Conservation (phyloP, 108 stramenopile genomes). For the Nitzschia palea region DNA sequence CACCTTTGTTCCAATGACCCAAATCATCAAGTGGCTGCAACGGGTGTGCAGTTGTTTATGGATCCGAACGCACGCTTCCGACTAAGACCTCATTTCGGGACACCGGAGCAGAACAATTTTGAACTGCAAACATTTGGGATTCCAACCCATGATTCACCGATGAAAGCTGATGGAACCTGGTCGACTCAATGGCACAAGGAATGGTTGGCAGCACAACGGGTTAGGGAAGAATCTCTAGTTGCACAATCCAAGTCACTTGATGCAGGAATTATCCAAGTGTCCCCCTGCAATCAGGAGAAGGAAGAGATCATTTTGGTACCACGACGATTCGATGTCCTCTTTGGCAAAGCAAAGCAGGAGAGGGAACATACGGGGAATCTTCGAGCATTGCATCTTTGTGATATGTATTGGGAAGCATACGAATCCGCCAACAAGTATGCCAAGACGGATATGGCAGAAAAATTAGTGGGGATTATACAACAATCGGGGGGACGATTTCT, state of each 20-base stretch:
- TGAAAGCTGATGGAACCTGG: slow-evolving; percentile 9
- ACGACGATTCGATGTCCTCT: slow-evolving; percentile 4
- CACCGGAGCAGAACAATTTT: not conserved
- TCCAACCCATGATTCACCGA: not conserved
- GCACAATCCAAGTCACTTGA: not conserved
- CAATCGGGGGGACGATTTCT: slow-evolving; percentile 28
- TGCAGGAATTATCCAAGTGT: not conserved
- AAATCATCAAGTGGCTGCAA: not conserved
- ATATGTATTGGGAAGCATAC: slow-evolving; percentile 7
- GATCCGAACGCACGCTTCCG: not conserved
- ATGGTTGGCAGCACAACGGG: slow-evolving; percentile 12
- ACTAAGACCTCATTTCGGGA: slow-evolving; percentile 17
- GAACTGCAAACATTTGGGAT: slow-evolving; percentile 32
- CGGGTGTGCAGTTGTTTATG: not conserved
- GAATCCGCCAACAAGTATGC: not conserved
- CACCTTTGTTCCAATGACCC: not conserved
- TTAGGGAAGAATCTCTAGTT: not conserved
- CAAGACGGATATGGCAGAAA: slow-evolving; percentile 22
- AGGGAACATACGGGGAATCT: slow-evolving; percentile 13
- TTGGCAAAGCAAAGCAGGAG: slow-evolving; percentile 4
- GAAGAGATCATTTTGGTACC: slow-evolving; percentile 1
- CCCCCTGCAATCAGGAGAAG: not conserved
- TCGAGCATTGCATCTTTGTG: not conserved
- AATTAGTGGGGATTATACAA: slow-evolving; percentile 22
- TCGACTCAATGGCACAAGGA: slow-evolving; percentile 11